A percentile compares a stretch with the other conserved stretches of the same genome.
These are phyloP conservation scores for Ceratocystis harringtonii DNA, from an alignment of 2,329 filamentous ascomycete species.

Conservation along the genomic window DNA sequence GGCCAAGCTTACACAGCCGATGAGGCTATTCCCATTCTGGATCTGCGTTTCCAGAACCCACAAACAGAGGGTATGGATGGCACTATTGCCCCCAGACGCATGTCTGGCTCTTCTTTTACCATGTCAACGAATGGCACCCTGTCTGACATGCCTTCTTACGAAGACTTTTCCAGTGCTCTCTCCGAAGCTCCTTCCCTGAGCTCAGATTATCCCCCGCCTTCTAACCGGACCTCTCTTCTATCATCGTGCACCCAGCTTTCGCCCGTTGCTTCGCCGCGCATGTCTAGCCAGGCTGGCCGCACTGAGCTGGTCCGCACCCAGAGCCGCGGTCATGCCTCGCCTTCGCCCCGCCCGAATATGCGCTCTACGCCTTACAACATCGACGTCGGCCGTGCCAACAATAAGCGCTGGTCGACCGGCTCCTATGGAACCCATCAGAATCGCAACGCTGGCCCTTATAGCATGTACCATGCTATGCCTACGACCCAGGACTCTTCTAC, in stretches of 20 bases:
- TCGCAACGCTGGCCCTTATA: conserved; percentile 42
- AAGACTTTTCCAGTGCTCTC: conserved; percentile 51
- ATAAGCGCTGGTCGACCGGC: conserved; percentile 66
- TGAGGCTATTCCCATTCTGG: conserved; percentile 47
- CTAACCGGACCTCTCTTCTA: conserved; percentile 55
- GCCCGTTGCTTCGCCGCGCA: conserved; percentile 54
- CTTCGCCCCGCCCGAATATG: conserved; percentile 52
- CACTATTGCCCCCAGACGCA: conserved; percentile 31
- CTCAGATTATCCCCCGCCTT: conserved; percentile 51
- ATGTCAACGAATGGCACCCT: conserved; percentile 51
- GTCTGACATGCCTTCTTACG: conserved; percentile 55
- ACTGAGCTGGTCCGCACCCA: conserved; percentile 47
- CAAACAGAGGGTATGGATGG: conserved; percentile 37
- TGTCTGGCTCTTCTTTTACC: conserved; percentile 61
- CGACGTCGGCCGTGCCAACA: conserved; percentile 39
- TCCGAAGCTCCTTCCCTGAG: conserved; percentile 53
- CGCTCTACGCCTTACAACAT: conserved; percentile 57
- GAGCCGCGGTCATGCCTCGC: conserved; percentile 55
- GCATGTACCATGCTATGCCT: conserved; percentile 45
- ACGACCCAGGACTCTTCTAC: conserved; percentile 38
- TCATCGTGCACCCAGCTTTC: conserved; percentile 52
- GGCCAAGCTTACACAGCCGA: conserved; percentile 49
- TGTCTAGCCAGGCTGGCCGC: conserved; percentile 42
- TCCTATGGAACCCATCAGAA: conserved; percentile 47
- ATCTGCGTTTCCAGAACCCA: conserved; percentile 38